Percentiles rank a stretch among this genome's conserved stretches.
phyloP scores from a whole-genome alignment of 2,329 filamentous ascomycete species.

The Ilyonectria robusta region DNA sequence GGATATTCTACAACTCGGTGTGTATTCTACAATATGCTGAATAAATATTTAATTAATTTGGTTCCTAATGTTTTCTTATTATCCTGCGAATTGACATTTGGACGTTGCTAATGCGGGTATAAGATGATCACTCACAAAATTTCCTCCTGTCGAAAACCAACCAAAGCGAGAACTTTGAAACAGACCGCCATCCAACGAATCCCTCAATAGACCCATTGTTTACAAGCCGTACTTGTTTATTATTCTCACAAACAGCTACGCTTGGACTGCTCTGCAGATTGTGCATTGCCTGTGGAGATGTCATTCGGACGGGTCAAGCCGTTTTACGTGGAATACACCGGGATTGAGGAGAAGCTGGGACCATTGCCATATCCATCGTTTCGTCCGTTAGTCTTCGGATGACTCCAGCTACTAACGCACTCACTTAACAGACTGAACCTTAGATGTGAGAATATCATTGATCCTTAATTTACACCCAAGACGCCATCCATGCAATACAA shows the following conservation, averaged over 20 bases:
- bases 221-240: neutral
- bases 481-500: constrained; percentile 48
- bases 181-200: neutral
- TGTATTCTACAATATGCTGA: neutral
- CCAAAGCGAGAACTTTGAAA: neutral
- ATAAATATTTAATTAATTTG: neutral
- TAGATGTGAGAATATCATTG: constrained; percentile 40
- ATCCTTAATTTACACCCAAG: constrained; percentile 44
- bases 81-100: neutral
- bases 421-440: too few relatives aligned
- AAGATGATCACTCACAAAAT: neutral
- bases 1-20: neutral
- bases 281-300: neutral
- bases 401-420: neutral
- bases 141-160: neutral
- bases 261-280: neutral
- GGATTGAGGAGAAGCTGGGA: neutral
- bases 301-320: neutral
- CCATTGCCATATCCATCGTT: neutral
- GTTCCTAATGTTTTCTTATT: neutral
- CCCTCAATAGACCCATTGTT: neutral
- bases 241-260: neutral
- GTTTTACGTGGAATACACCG: too few relatives aligned
- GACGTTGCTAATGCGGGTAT: neutral
- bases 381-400: too few relatives aligned